phyloP scores from a whole-genome alignment of 176 grass and related monocot species.

The Avena atlantica region DNA sequence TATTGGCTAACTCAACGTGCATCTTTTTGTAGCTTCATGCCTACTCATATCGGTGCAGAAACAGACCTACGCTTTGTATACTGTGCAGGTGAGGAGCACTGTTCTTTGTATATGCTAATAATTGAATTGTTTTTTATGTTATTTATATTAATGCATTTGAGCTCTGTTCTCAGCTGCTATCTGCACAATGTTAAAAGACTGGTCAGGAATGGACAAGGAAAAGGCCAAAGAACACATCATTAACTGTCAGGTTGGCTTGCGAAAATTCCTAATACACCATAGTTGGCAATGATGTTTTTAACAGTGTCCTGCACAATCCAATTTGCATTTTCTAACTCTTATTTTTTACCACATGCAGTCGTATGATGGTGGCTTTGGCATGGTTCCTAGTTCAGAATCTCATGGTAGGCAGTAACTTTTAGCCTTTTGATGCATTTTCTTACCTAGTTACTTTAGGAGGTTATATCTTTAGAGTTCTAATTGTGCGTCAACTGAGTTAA shows the following conservation, averaged over 20 bases:
- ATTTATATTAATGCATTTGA: conserved; percentile 23
- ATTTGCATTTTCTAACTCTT: conserved; percentile 46
- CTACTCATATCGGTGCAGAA: conserved; percentile 90
- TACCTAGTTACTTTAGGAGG: background rate
- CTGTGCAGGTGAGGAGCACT: conserved; percentile 80
- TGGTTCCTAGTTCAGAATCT: conserved; percentile 91
- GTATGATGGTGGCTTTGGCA: conserved; percentile 98
- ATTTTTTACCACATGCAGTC: conserved; percentile 62
- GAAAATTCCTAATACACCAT: background rate
- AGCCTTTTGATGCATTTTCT: conserved; percentile 8
- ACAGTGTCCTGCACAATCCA: background rate
- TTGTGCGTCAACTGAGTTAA: background rate
- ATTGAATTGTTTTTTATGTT: background rate
- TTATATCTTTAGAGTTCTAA: conserved; percentile 16
- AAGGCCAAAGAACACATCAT: conserved; percentile 84
- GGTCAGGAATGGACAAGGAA: conserved; percentile 89
- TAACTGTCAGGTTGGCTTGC: conserved; percentile 73
- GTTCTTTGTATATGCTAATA: conserved; percentile 23
- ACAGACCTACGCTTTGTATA: conserved; percentile 92
- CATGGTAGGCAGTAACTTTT: conserved; percentile 72
- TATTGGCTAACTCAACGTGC: conserved; percentile 19
- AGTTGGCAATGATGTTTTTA: background rate
- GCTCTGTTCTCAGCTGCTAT: conserved; percentile 79
- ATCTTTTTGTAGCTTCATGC: conserved; percentile 79
- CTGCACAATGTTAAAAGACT: conserved; percentile 83